Evolutionary conservation across 1,284 basidiomycete species (phyloP), one percentile per base, ranked within the genome.

Genomic region (Apiotrichum veenhuisii): DNA sequence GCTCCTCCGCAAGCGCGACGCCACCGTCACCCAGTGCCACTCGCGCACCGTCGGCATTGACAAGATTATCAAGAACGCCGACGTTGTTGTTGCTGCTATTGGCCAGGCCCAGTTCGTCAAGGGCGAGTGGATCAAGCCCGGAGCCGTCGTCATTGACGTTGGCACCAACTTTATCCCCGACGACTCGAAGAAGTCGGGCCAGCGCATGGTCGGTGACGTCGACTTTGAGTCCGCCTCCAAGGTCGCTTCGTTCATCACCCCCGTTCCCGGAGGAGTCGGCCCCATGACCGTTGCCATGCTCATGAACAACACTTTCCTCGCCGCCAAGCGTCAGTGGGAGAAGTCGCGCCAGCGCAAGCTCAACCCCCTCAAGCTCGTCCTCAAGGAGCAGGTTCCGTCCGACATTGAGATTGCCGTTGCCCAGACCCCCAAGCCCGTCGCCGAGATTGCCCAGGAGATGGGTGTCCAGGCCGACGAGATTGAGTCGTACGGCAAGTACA

Each of bases 201-300:
- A 95, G 72, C 88, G 96, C 61, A 84, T 98, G 20, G 93, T 98
- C 58, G 96, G 96, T 49, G 96, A 99, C 77, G 92, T 98, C 57
- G 87, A 97, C 69, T 98, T 85, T 73, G 82, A 82, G 5, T 83
- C 87, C 15, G 95, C 91, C 34, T 80, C 83, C 49, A 74, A 82
- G 55, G 85, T 89, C 61, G 95, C 94, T 9, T 87, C 88, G 5
- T 81, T 87, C 76, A 97, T 99, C 72, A 99, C 96, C 0, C 96
- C 96, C 43, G 96, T 99, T 18, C 96, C 96, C 0, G 93, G 93
- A 73, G 96, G 96, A 63, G 96, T 99, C 54, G 96, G 96, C 23
- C 96, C 96, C 30, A 97, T 98, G 95, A 99, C 96, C 11, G 96
- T 99, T 59, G 96, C 96, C 42, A 85, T 98, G 82, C 86, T 99